Conservation (phyloP, 768 basidiomycete species). For the Tricholoma terreum region DNA sequence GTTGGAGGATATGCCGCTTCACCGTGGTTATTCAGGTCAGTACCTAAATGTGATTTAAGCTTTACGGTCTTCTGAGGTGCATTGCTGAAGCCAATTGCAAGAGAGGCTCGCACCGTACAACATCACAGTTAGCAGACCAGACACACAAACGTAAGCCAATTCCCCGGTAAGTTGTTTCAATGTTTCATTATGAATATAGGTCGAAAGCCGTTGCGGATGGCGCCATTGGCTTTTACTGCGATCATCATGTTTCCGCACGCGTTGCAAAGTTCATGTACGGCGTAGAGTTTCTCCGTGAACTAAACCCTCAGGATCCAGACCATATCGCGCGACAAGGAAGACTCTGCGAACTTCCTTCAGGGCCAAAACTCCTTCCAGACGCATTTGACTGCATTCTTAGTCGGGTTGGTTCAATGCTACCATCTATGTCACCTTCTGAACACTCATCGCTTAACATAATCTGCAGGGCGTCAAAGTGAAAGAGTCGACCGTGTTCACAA, state of each 20-base stretch:
- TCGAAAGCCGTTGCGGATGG: constrained; percentile 86
- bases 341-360: constrained; percentile 73
- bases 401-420: constrained; percentile 40
- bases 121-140: constrained; percentile 69
- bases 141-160: constrained; percentile 66
- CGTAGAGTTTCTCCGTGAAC: constrained; percentile 72
- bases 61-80: neutral
- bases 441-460: neutral
- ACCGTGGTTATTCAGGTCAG: constrained; percentile 66
- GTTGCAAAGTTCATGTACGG: constrained; percentile 83
- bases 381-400: constrained; percentile 81
- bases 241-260: constrained; percentile 79
- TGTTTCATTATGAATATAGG: constrained; percentile 31
- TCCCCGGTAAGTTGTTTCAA: neutral
- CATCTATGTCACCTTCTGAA: neutral
- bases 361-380: constrained; percentile 74
- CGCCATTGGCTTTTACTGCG: constrained; percentile 80
- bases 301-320: constrained; percentile 61
- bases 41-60: neutral
- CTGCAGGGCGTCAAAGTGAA: constrained; percentile 68
- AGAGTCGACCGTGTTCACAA: constrained; percentile 75
- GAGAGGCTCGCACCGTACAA: constrained; percentile 55
- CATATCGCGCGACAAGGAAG: constrained; percentile 62
- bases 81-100: constrained; percentile 52
- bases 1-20: constrained; percentile 84